phyloP scores from a whole-genome alignment of 2,329 filamentous ascomycete genomes.

The Fusarium cicatricum region DNA sequence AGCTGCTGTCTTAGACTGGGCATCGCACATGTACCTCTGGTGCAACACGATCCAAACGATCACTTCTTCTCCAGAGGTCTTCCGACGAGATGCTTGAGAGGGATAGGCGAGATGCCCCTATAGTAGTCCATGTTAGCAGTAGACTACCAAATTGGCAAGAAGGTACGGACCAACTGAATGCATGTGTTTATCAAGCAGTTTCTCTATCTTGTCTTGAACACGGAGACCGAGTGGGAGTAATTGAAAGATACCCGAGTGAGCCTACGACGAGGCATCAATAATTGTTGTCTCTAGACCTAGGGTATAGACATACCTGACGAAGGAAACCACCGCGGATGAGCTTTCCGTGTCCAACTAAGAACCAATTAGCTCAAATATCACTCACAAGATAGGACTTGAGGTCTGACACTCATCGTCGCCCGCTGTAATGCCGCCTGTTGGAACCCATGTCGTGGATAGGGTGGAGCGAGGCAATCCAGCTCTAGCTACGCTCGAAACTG shows the following conservation, averaged over 20 bases:
- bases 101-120: slow-evolving; percentile 80
- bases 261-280: slow-evolving; percentile 53
- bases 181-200: slow-evolving; percentile 91
- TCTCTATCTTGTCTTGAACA: slow-evolving; percentile 88
- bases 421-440: slow-evolving; percentile 73
- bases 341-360: slow-evolving; percentile 69
- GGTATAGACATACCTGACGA: slow-evolving; percentile 64
- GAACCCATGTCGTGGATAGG: slow-evolving; percentile 81
- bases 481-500: slow-evolving; percentile 47
- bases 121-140: slow-evolving; percentile 17
- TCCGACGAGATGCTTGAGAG: slow-evolving; percentile 88
- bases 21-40: slow-evolving; percentile 68
- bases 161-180: slow-evolving; percentile 65
- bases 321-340: slow-evolving; percentile 77
- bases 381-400: background rate
- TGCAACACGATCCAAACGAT: slow-evolving; percentile 75
- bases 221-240: slow-evolving; percentile 85
- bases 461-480: slow-evolving; percentile 42
- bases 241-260: slow-evolving; percentile 91
- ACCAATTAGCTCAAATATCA: slow-evolving; percentile 28
- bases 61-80: slow-evolving; percentile 82
- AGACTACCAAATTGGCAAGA: background rate
- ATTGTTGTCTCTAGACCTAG: slow-evolving; percentile 2
- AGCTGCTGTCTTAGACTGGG: background rate
- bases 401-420: slow-evolving; percentile 61